phyloP scores from a whole-genome alignment of 805 yeast species.

The Metschnikowia noctiluminum region DNA sequence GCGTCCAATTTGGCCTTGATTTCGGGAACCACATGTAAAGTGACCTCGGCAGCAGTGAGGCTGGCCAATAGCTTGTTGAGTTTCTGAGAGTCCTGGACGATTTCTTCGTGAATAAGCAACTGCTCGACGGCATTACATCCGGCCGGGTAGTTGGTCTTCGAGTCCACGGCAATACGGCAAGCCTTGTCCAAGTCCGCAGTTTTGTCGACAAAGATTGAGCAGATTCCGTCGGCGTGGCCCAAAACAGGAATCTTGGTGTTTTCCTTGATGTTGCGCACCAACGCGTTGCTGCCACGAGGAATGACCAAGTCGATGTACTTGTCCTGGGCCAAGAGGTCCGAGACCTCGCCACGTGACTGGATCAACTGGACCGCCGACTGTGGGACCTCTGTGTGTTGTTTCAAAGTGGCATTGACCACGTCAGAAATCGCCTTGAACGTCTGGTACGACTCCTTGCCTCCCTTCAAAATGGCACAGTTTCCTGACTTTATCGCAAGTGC shows the following conservation, averaged over 20 bases:
- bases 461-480: slow-evolving; percentile 93
- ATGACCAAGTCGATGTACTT: slow-evolving; percentile 89
- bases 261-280: slow-evolving; percentile 81
- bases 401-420: slow-evolving; percentile 60
- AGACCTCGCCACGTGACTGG: slow-evolving; percentile 85
- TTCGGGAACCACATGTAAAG: slow-evolving; percentile 63
- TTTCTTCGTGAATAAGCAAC: slow-evolving; percentile 55
- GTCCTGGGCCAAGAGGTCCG: slow-evolving; percentile 80
- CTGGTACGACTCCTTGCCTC: slow-evolving; percentile 89
- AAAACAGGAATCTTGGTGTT: slow-evolving; percentile 93
- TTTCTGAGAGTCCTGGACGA: slow-evolving; percentile 25
- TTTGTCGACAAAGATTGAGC: slow-evolving; percentile 80
- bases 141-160: slow-evolving; percentile 96
- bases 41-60: slow-evolving; percentile 64
- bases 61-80: slow-evolving; percentile 29
- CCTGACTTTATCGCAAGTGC: slow-evolving; percentile 96
- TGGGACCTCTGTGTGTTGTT: slow-evolving; percentile 67
- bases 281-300: slow-evolving; percentile 95
- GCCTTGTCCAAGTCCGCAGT: slow-evolving; percentile 80
- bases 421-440: slow-evolving; percentile 81
- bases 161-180: slow-evolving; percentile 67
- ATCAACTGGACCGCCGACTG: slow-evolving; percentile 79
- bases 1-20: slow-evolving; percentile 30
- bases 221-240: slow-evolving; percentile 98
- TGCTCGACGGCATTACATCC: slow-evolving; percentile 99